Evolutionary conservation across 345 rosid species (phyloP).

Genomic region (Diplotaxis tenuifolia): DNA sequence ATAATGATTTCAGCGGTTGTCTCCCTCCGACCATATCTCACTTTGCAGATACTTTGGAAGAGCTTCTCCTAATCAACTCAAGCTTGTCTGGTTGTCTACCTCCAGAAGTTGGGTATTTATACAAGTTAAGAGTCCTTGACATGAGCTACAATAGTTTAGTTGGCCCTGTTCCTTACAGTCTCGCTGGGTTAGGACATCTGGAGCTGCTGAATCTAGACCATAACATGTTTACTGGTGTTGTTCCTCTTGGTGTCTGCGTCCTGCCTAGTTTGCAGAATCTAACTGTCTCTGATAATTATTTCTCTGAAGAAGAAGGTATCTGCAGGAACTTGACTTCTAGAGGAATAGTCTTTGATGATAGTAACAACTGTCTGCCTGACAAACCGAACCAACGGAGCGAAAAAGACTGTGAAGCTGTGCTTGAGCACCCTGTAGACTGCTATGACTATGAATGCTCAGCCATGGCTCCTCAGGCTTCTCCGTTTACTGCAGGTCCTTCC

Average conservation of each 20-base stretch:
- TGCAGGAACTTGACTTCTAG: conserved; percentile 64
- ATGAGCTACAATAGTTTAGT: conserved; percentile 67
- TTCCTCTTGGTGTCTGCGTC: conserved; percentile 64
- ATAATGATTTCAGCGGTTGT: conserved; percentile 75
- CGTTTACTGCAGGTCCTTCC: conserved; percentile 48
- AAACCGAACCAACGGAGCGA: conserved; percentile 68
- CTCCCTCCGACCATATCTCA: conserved; percentile 67
- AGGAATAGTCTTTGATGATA: conserved; percentile 59
- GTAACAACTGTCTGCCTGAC: conserved; percentile 71
- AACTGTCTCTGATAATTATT: conserved; percentile 71
- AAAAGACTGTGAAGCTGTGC: conserved; percentile 52
- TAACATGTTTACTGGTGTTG: conserved; percentile 66
- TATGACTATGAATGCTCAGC: conserved; percentile 45
- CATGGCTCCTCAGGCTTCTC: conserved; percentile 50
- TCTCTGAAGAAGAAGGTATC: conserved; percentile 74
- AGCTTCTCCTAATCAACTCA: conserved; percentile 66
- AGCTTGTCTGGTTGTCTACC: conserved; percentile 83
- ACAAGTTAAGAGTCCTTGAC: conserved; percentile 72
- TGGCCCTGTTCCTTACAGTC: conserved; percentile 85
- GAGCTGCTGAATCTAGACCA: conserved; percentile 70
- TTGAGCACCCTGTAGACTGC: conserved; percentile 76
- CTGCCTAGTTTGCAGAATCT: conserved; percentile 66
- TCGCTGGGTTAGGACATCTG: conserved; percentile 68
- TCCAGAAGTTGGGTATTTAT: conserved; percentile 76
- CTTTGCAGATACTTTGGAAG: conserved; percentile 69